Evolutionary conservation across 371 early-diverging fungal genomes (phyloP).

Genomic region (Funneliformis caledonium): DNA sequence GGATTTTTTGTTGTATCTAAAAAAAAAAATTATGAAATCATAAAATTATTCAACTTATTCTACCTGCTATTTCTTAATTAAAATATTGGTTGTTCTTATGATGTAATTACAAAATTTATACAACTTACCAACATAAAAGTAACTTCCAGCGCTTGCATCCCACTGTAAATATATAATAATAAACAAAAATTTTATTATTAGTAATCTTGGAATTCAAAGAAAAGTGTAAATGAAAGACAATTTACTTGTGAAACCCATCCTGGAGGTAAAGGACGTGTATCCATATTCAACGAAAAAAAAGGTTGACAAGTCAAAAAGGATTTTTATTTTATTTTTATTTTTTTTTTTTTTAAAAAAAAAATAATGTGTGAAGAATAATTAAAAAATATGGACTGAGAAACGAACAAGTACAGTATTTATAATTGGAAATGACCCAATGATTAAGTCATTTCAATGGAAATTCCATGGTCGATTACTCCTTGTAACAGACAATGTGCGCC

Average conservation of each 20-base stretch:
- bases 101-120: background rate
- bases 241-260: slow-evolving; percentile 26
- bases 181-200: background rate
- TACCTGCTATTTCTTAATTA: too few relatives aligned
- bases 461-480: too few relatives aligned
- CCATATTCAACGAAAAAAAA: background rate
- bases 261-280: slow-evolving; percentile 18
- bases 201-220: background rate
- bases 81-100: too few relatives aligned
- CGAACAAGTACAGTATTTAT: too few relatives aligned
- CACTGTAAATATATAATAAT: background rate
- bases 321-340: too few relatives aligned
- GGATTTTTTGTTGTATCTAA: slow-evolving; percentile 30
- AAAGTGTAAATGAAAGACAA: background rate
- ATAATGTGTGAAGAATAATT: too few relatives aligned
- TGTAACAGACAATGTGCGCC: too few relatives aligned
- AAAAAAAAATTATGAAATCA: background rate
- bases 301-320: too few relatives aligned
- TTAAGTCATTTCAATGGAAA: too few relatives aligned
- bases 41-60: background rate
- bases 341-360: too few relatives aligned
- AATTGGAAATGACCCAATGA: too few relatives aligned
- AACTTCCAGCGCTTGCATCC: background rate
- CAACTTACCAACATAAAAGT: slow-evolving; percentile 16
- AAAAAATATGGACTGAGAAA: too few relatives aligned